Percentiles rank a stretch among this genome's conserved stretches.
These are phyloP conservation scores for Microdochium bolleyi DNA, from an alignment of 2,329 filamentous ascomycete genomes.

Conservation along the genomic window DNA sequence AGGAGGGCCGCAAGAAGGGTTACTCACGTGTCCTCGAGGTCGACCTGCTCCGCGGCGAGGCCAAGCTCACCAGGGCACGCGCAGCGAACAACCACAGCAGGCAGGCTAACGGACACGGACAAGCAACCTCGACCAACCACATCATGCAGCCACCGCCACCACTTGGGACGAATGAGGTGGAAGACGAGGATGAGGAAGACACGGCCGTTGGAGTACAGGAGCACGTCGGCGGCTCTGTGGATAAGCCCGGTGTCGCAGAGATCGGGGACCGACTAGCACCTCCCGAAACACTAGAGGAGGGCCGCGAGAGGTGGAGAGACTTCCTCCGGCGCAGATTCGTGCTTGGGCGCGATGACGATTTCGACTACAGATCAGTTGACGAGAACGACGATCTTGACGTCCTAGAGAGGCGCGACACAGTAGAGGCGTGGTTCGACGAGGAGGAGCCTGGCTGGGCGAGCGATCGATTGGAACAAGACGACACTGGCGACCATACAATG, in stretches of 20 bases:
- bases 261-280: constrained; percentile 4
- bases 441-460: constrained; percentile 64
- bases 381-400: constrained; percentile 63
- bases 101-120: neutral
- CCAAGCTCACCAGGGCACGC: constrained; percentile 55
- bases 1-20: constrained; percentile 65
- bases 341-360: constrained; percentile 65
- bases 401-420: constrained; percentile 47
- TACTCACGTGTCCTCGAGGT: constrained; percentile 74
- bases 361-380: constrained; percentile 69
- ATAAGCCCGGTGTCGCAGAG: neutral
- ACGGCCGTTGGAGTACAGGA: neutral
- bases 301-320: constrained; percentile 58
- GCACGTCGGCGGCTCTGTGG: neutral
- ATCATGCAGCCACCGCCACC: neutral
- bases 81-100: neutral
- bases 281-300: constrained; percentile 54
- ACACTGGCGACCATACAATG: constrained; percentile 14
- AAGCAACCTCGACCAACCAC: neutral
- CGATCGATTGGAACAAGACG: constrained; percentile 25
- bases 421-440: constrained; percentile 75
- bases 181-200: neutral
- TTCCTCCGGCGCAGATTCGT: constrained; percentile 71
- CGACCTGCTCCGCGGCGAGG: constrained; percentile 68
- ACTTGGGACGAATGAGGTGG: neutral